Percentiles rank a stretch among this genome's conserved stretches.
Conservation (phyloP, 2,329 filamentous ascomycete genomes). For the Phyllosticta paracitricarpa region DNA sequence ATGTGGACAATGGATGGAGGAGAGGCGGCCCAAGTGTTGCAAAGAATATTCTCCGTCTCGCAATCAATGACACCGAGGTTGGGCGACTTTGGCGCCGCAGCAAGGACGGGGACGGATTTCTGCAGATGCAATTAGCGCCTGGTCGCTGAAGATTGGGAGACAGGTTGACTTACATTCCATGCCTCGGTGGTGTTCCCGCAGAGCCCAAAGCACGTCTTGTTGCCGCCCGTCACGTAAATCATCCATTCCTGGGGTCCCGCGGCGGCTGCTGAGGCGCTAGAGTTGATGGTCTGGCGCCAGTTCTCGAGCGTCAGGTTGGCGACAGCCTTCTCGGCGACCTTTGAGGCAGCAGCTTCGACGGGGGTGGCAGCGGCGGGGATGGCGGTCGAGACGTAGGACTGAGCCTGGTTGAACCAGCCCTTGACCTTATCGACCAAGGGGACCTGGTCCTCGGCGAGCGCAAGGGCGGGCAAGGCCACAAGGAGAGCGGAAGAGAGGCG, state of each 20-base stretch:
- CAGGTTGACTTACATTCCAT: slow-evolving; percentile 35
- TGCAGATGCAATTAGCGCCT: slow-evolving; percentile 19
- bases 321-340: slow-evolving; percentile 43
- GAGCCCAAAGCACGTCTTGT: slow-evolving; percentile 67
- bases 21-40: slow-evolving; percentile 60
- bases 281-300: slow-evolving; percentile 60
- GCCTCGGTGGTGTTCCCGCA: slow-evolving; percentile 56
- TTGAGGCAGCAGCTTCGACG: slow-evolving; percentile 40
- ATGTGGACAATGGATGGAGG: slow-evolving; percentile 59
- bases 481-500: slow-evolving; percentile 16
- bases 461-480: slow-evolving; percentile 42
- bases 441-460: slow-evolving; percentile 45
- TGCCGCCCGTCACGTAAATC: slow-evolving; percentile 62
- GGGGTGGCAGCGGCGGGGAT: slow-evolving; percentile 30
- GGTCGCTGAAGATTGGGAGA: neutral
- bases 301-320: slow-evolving; percentile 55
- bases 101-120: slow-evolving; percentile 55
- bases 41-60: slow-evolving; percentile 63
- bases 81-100: slow-evolving; percentile 50
- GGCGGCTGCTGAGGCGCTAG: slow-evolving; percentile 48
- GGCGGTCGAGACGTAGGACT: slow-evolving; percentile 44
- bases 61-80: slow-evolving; percentile 64
- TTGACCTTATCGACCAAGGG: slow-evolving; percentile 53
- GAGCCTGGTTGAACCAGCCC: slow-evolving; percentile 45
- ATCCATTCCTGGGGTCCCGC: slow-evolving; percentile 64